Base-by-base conservation (phyloP, 176 grass and related monocot genomes). In the Echinochloa phyllopogon region DNA sequence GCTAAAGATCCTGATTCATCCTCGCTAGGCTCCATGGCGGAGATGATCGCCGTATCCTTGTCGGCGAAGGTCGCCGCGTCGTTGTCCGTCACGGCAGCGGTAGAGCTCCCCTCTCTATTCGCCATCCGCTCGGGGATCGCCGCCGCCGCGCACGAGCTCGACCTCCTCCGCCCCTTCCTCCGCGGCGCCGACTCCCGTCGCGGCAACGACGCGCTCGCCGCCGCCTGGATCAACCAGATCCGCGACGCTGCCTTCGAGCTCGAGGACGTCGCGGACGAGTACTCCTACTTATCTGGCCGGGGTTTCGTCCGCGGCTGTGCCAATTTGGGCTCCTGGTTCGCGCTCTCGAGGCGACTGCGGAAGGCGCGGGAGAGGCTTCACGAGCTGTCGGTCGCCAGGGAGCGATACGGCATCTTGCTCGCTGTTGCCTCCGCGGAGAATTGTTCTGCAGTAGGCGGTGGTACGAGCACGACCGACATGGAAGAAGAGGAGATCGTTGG, bases 91-190 rank as follows among this genome's bases (percentile, higher is more conserved):
- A 2, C 58, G 14, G 33, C 56, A 21, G 44, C 42, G 10, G 14
- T 43, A 10, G 44, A 71, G 56, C 0, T 86, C 55, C 44, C 67
- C 6, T 62, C 76, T 4, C 45, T 86, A 44, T 48, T 73, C n/a
- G 36, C 76, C 76, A 63, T 86, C 10, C 76, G 84, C 33, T 80
- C 84, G 15, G 57, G 84, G 42, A 61, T 86, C 44, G 44, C 57
- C 6, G 67, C 21, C 10, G 76, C 67, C 33, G 66, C 77, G 7
- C 84, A 67, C n/a, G 76, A 80, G 41, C 76, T 86, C n/a, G 84
- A 86, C 43, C 76, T 86, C 42, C 84, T 86, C 56, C 75, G 84
- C 29, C 66, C 67, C 27, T 86, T 80, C 84, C 84, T 86, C 44
- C 84, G 76, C 20, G 64, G 11, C 57, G 84, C 84, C 56, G 76